Conservation (phyloP, 1,284 basidiomycete species). For the Sporisorium scitamineum region DNA sequence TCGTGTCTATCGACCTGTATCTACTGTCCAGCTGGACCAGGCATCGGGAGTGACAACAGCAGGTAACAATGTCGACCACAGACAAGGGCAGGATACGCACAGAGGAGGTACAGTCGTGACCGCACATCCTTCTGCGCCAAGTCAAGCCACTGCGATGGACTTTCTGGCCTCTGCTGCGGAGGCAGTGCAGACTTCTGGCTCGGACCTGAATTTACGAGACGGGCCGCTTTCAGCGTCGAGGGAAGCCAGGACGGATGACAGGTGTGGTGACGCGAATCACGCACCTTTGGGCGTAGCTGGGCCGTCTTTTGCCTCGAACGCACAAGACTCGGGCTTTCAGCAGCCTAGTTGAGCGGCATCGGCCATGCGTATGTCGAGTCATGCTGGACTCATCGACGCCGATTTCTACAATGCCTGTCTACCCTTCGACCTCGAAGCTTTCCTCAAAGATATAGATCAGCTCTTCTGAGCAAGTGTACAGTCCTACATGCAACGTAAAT, state of each 20-base stretch:
- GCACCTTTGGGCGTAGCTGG: background rate
- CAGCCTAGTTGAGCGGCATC: background rate
- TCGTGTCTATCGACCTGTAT: slow-evolving; percentile 28
- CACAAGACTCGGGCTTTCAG: background rate
- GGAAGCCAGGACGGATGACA: background rate
- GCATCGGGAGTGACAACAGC: background rate
- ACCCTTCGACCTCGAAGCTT: slow-evolving; percentile 37
- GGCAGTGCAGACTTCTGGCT: background rate
- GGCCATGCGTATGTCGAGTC: background rate
- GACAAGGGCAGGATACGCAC: background rate
- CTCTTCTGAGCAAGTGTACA: slow-evolving; percentile 23
- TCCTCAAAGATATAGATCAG: slow-evolving; percentile 39
- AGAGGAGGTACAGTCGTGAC: background rate
- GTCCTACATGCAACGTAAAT: too few species aligned
- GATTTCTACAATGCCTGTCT: slow-evolving; percentile 17
- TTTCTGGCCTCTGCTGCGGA: slow-evolving; percentile 23
- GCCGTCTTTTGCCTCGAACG: background rate
- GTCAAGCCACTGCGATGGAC: slow-evolving; percentile 17
- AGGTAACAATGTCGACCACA: background rate
- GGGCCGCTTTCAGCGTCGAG: background rate
- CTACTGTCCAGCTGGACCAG: background rate
- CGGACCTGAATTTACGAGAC: background rate
- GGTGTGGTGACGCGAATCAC: background rate
- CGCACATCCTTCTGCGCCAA: background rate
- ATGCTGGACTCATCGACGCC: background rate